These are phyloP conservation scores for Kazachstania sp. DNA, from an alignment of 1,139 yeast species.

Conservation along the genomic window DNA sequence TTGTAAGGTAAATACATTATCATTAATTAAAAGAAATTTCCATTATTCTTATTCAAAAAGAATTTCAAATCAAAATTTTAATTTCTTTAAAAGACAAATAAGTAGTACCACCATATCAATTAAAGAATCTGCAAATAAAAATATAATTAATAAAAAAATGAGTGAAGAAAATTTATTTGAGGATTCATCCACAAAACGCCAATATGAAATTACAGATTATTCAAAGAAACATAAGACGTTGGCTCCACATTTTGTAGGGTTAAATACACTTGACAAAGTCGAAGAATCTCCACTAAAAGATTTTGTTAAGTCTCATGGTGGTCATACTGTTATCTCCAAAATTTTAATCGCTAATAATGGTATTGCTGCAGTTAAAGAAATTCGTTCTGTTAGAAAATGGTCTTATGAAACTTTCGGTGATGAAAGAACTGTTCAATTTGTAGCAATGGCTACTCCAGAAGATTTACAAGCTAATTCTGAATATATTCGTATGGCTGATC, in stretches of 20 bases:
- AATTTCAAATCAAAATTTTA: too few relatives aligned
- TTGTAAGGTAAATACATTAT: neutral
- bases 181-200: slow-evolving; percentile 27
- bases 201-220: slow-evolving; percentile 30
- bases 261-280: slow-evolving; percentile 35
- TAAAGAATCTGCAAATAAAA: neutral
- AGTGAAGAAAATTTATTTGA: slow-evolving; percentile 36
- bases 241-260: slow-evolving; percentile 71
- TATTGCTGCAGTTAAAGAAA: slow-evolving; percentile 98
- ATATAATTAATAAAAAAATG: slow-evolving; percentile 20
- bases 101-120: neutral
- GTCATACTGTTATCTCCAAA: slow-evolving; percentile 89
- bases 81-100: neutral
- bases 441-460: slow-evolving; percentile 99
- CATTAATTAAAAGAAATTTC: neutral
- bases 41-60: neutral
- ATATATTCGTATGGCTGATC: slow-evolving; percentile 98
- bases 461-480: slow-evolving; percentile 96
- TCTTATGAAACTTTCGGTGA: slow-evolving; percentile 96
- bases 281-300: slow-evolving; percentile 67
- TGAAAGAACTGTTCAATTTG: slow-evolving; percentile 86
- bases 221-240: slow-evolving; percentile 35
- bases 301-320: slow-evolving; percentile 77
- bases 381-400: slow-evolving; percentile 96
- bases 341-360: slow-evolving; percentile 95